phyloP scores from a whole-genome alignment of 2,329 filamentous ascomycete species.

The Aspergillus amoenus region DNA sequence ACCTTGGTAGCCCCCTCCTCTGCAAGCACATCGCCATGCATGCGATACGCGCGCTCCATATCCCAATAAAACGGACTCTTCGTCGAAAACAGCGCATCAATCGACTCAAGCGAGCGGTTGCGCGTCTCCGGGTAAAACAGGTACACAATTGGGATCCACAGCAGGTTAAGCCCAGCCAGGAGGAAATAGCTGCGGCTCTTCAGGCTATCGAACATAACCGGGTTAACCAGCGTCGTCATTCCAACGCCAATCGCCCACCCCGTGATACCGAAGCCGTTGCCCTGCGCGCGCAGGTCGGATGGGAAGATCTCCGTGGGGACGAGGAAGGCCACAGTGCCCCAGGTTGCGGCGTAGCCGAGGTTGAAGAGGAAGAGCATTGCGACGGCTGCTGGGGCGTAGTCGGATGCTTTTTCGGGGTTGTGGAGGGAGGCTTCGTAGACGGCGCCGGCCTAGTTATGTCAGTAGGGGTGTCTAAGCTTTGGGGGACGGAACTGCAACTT shows the following conservation, averaged over 20 bases:
- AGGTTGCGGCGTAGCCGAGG: conserved; percentile 49
- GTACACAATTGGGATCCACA: conserved; percentile 53
- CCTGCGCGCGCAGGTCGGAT: conserved; percentile 57
- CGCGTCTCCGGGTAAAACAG: conserved; percentile 57
- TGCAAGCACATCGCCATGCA: conserved; percentile 30
- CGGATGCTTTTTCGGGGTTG: conserved; percentile 34
- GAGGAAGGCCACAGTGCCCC: conserved; percentile 53
- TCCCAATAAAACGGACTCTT: conserved; percentile 46
- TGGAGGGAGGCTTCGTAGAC: conserved; percentile 45
- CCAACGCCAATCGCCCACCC: conserved; percentile 61
- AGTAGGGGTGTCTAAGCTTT: accelerated
- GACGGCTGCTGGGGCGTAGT: conserved; percentile 48
- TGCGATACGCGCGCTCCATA: conserved; percentile 45
- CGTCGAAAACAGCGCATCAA: conserved; percentile 52
- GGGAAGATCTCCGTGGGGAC: conserved; percentile 59
- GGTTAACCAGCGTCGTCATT: conserved; percentile 53
- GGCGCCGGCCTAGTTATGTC: conserved; percentile 32
- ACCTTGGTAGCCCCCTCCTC: neutral
- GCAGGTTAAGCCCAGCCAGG: conserved; percentile 52
- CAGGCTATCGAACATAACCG: conserved; percentile 52
- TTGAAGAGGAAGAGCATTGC: conserved; percentile 49
- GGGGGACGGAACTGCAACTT: neutral
- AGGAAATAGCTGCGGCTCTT: conserved; percentile 53
- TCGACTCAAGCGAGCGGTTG: conserved; percentile 52
- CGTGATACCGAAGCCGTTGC: conserved; percentile 59